Base-by-base conservation (phyloP, 73 alveolate genomes). In the Symbiodinium pilosum region DNA sequence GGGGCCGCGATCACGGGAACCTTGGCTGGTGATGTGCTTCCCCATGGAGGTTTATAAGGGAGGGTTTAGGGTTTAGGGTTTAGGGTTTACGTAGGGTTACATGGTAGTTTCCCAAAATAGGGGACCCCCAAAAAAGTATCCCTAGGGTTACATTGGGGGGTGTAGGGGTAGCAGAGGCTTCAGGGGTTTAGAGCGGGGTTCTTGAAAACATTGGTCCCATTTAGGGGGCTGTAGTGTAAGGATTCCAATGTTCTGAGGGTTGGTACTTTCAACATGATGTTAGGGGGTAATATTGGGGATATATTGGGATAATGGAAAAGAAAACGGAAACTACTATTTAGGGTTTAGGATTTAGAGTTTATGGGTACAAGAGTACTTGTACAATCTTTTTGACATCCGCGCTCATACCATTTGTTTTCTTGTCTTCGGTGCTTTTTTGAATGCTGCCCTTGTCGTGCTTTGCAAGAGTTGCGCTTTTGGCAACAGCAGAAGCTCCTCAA, bases 1-100 rank as follows among this genome's bases (percentile, higher is more conserved):
- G 95, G 44, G 34, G 95, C 95, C 3, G 95, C 95, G 14, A 5
- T 87, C 68, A 56, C 77, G 11, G 77, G 77, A 21, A 3, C 39
- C 36, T 36, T 26, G 3, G 77, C 36, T 16, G n/a, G n/a, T n/a
- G n/a, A n/a, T n/a, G n/a, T n/a, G n/a, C n/a, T n/a, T n/a, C n/a
- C n/a, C n/a, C n/a, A n/a, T n/a, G n/a, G n/a, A n/a, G n/a, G n/a
- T 47, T 14, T 47, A 6, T 47, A 9, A 14, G 21, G 75, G 75
- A 34, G 36, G 36, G 11, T 3, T 56, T 2, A 2, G 26, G 75
- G 38, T 26, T 56, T 56, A 47, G 59, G 59, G 59, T 47, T 47
- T 47, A 47, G 59, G 59, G 59, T 47, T 56, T 18, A 56, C 21
- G 64, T 56, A 56, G 73, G 73, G 73, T 12, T 47, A 9, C 21